phyloP scores from a whole-genome alignment of 2,329 filamentous ascomycete genomes.

The Monosporascus sp. region DNA sequence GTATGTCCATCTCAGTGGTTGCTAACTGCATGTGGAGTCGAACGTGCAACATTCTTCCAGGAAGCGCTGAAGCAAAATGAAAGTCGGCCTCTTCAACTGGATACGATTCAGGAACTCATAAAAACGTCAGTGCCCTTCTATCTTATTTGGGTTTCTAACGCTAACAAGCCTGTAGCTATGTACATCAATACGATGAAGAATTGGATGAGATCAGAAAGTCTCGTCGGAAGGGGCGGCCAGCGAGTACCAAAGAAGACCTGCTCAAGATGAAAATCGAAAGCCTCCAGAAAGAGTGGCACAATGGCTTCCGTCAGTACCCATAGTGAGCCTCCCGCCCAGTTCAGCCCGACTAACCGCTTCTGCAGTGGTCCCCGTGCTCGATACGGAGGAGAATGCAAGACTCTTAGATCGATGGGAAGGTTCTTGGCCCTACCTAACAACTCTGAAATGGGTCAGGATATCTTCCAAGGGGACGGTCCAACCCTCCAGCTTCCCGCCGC shows the following conservation, averaged over 20 bases:
- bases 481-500: conserved; percentile 75
- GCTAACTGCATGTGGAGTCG: conserved; percentile 40
- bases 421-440: conserved; percentile 74
- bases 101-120: conserved; percentile 57
- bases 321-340: not conserved
- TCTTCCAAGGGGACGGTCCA: conserved; percentile 58
- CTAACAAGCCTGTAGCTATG: conserved; percentile 45
- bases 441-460: conserved; percentile 71
- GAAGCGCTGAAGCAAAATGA: conserved; percentile 51
- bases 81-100: conserved; percentile 43
- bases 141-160: not conserved
- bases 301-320: conserved; percentile 66
- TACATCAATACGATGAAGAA: conserved; percentile 67
- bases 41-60: conserved; percentile 68
- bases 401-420: conserved; percentile 73
- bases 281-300: conserved; percentile 74
- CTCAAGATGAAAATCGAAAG: conserved; percentile 64
- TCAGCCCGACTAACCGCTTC: conserved; percentile 17
- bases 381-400: conserved; percentile 57
- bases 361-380: conserved; percentile 68
- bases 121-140: conserved; percentile 41
- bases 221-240: conserved; percentile 72
- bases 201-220: conserved; percentile 59
- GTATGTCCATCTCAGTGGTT: not conserved
- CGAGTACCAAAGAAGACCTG: conserved; percentile 70